Percentiles rank a stretch among this genome's conserved stretches.
These are phyloP conservation scores for Tephrocybe sp. DNA, from an alignment of 768 basidiomycete species.

Conservation along the genomic window DNA sequence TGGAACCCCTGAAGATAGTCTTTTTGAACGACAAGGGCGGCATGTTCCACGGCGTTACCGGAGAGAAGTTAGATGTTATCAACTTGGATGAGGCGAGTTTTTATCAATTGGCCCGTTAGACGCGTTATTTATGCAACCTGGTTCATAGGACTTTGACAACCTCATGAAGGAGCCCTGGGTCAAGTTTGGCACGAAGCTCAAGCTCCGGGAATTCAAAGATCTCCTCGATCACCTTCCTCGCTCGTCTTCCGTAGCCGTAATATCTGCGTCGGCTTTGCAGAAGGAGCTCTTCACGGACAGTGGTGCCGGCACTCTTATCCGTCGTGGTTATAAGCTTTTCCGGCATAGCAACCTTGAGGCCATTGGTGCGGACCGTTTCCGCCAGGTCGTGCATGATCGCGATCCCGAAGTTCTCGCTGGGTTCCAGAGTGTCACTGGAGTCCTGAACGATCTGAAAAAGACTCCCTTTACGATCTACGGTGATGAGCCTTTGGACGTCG, in stretches of 20 bases:
- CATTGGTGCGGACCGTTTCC: slow-evolving; percentile 91
- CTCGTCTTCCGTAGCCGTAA: slow-evolving; percentile 97
- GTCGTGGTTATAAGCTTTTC: slow-evolving; percentile 97
- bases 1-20: slow-evolving; percentile 98
- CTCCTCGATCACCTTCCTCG: slow-evolving; percentile 97
- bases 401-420: slow-evolving; percentile 90
- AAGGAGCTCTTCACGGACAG: slow-evolving; percentile 99
- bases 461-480: slow-evolving; percentile 93
- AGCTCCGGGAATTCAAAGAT: slow-evolving; percentile 98
- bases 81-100: slow-evolving; percentile 88
- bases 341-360: slow-evolving; percentile 79
- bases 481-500: slow-evolving; percentile 95
- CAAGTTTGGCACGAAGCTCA: slow-evolving; percentile 98
- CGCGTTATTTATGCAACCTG: neutral
- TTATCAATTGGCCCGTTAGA: neutral
- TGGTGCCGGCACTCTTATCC: slow-evolving; percentile 97
- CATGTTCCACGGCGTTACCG: slow-evolving; percentile 95
- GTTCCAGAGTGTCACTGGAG: slow-evolving; percentile 81
- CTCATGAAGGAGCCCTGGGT: slow-evolving; percentile 99
- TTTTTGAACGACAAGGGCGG: slow-evolving; percentile 99
- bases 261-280: slow-evolving; percentile 88
- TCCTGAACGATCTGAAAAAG: slow-evolving; percentile 78
- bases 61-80: slow-evolving; percentile 94
- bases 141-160: slow-evolving; percentile 81
- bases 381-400: slow-evolving; percentile 92